Conservation (phyloP, 2,329 filamentous ascomycete genomes). For the Exophiala viscosa region DNA sequence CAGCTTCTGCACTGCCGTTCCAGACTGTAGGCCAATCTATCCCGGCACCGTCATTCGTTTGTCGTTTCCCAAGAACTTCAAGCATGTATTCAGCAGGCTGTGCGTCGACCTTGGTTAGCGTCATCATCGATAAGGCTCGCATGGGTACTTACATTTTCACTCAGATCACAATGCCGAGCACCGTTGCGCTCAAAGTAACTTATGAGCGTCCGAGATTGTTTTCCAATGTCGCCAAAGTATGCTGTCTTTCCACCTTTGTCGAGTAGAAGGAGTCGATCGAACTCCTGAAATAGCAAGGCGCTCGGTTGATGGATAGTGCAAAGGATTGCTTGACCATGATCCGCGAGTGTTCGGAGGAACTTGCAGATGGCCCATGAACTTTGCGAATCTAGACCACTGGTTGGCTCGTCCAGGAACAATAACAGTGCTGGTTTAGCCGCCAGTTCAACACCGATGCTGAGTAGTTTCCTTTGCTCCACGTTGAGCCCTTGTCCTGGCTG, state of each 20-base stretch:
- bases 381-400: conserved; percentile 84
- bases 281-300: conserved; percentile 84
- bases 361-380: conserved; percentile 85
- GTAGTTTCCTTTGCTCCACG: conserved; percentile 62
- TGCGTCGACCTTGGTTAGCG: conserved; percentile 63
- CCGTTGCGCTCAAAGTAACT: conserved; percentile 63
- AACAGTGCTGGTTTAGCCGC: conserved; percentile 83
- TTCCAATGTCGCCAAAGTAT: conserved; percentile 64
- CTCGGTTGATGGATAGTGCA: conserved; percentile 94
- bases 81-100: conserved; percentile 80
- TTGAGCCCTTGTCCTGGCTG: conserved; percentile 72
- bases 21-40: conserved; percentile 62
- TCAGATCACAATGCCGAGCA: conserved; percentile 52
- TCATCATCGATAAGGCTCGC: no score
- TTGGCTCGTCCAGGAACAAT: conserved; percentile 87
- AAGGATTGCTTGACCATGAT: conserved; percentile 80
- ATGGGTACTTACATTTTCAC: conserved; percentile 67
- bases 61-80: conserved; percentile 42
- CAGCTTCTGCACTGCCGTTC: conserved; percentile 55
- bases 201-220: conserved; percentile 53
- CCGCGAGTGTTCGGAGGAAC: conserved; percentile 79
- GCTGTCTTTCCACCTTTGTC: conserved; percentile 62
- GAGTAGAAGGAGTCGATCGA: conserved; percentile 60
- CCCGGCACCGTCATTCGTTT: conserved; percentile 48
- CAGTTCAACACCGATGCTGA: conserved; percentile 90